A percentile compares a stretch with the other conserved stretches of the same genome.
Conservation (phyloP, 2,329 filamentous ascomycete genomes). For the Juglanconis juglandina region DNA sequence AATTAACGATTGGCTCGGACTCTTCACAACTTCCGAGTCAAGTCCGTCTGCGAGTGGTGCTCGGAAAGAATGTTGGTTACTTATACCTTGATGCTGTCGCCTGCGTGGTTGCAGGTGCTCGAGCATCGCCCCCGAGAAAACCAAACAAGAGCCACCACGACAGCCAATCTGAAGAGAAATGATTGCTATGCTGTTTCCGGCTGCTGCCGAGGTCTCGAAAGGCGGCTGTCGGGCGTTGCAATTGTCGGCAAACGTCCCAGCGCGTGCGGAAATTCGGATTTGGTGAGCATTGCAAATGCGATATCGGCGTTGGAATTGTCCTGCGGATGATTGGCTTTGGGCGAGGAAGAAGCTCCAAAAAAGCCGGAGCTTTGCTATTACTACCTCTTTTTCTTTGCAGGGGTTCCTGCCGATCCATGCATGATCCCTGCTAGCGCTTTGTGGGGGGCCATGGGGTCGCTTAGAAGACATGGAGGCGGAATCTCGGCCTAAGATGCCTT, state of each 20-base stretch:
- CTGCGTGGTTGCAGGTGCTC: too few species aligned
- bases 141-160: too few species aligned
- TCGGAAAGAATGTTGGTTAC: background rate
- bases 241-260: too few species aligned
- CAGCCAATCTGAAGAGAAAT: too few species aligned
- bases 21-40: background rate
- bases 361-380: background rate
- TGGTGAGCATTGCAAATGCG: conserved; percentile 6
- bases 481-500: background rate
- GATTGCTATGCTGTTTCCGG: too few species aligned
- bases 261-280: background rate
- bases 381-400: conserved; percentile 3
- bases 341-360: background rate
- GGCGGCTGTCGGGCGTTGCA: too few species aligned
- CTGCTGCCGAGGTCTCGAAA: too few species aligned
- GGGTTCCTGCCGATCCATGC: conserved; percentile 7
- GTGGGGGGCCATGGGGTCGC: conserved; percentile 8
- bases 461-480: background rate
- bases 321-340: conserved; percentile 5
- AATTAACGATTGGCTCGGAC: background rate
- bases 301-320: conserved; percentile 7
- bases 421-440: conserved; percentile 14
- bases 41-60: background rate
- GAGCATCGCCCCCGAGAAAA: too few species aligned
- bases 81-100: too few species aligned